Evolutionary conservation across 2,329 filamentous ascomycete species (phyloP).

Genomic region (Aspergillus versicolor): DNA sequence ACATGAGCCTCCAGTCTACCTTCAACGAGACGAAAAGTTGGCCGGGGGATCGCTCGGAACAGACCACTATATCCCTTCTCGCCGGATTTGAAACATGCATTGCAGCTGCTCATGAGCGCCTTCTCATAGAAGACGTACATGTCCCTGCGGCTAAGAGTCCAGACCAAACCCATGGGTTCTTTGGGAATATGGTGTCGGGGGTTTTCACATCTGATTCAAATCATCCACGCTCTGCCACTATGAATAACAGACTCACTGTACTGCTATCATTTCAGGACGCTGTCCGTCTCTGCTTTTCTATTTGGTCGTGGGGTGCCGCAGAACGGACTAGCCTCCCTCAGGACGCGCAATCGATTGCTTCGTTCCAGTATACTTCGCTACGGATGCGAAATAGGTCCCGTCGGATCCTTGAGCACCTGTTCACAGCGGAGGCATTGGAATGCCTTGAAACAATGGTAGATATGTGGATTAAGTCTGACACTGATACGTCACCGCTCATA

Average conservation of each 20-base stretch:
- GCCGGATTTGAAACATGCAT: constrained; percentile 90
- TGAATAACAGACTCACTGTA: constrained; percentile 90
- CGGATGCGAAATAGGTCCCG: constrained; percentile 88
- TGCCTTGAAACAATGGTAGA: constrained; percentile 89
- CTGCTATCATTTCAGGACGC: constrained; percentile 96
- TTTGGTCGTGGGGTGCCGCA: constrained; percentile 88
- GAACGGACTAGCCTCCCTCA: constrained; percentile 45
- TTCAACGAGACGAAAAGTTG: constrained; percentile 43
- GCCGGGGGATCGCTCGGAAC: constrained; percentile 57
- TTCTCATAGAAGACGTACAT: constrained; percentile 73
- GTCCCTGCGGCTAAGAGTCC: constrained; percentile 70
- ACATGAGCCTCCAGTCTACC: constrained; percentile 62
- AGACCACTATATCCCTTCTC: constrained; percentile 69
- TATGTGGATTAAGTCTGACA: constrained; percentile 66
- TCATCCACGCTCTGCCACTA: constrained; percentile 77
- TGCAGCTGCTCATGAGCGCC: constrained; percentile 78
- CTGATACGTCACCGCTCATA: constrained; percentile 61
- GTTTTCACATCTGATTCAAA: constrained; percentile 78
- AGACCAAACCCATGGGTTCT: constrained; percentile 81
- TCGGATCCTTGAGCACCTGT: constrained; percentile 86
- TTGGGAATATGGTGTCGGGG: constrained; percentile 90
- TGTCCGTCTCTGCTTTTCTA: constrained; percentile 84
- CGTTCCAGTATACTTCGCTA: constrained; percentile 85
- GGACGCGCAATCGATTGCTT: constrained; percentile 70
- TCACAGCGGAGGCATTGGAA: constrained; percentile 86